Base-by-base conservation (phyloP, 371 early-diverging fungal species). In the Mortierella sp. region DNA sequence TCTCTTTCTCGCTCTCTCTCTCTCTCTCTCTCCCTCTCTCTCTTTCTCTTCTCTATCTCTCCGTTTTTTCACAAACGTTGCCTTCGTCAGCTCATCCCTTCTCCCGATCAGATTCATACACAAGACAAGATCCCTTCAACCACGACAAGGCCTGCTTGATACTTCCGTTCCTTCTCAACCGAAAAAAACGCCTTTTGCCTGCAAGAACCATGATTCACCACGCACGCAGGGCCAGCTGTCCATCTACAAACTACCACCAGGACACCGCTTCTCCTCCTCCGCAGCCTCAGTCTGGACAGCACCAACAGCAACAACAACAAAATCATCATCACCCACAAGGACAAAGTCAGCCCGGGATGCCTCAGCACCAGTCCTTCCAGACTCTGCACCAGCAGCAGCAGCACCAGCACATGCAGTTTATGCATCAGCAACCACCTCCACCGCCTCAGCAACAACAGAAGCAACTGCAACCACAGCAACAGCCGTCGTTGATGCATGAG, bases 191-290 rank as follows among this genome's bases (percentile, higher is more conserved):
- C 10, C 38, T 68, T 38, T 42, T 58, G 24, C 58, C 8, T 13
- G 28, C 16, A 11, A 50, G 42, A 70, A 16, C 31, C 21, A 80
- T 75, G 75, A 75, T 75, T 7, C 79, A 70, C 31, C 79, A 79
- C 70, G 70, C 47, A 26, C 79, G 74, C 34, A 70, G 74, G 14
- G 55, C 57, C 3, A 79, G 79, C 70, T 38, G 70, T 50, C 63
- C 63, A 13, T 63, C 75, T 11, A 19, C 63, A 21, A 50, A 54
- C 48, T 63, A 74, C 26, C 47, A 57, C 72, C 50, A 71, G 19
- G 60, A 57, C 11, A 34, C 13, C 42, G 24, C 45, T 52, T 58
- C 74, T 38, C 2, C 47, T 0, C 26, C 58, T 38, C 26, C 60
- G 10, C 42, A 54, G 54, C 38, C 54, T 34, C 19, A 45, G 57